Base-by-base conservation (phyloP, 495 filamentous ascomycete genomes). In the Penicilliopsis zonata region DNA sequence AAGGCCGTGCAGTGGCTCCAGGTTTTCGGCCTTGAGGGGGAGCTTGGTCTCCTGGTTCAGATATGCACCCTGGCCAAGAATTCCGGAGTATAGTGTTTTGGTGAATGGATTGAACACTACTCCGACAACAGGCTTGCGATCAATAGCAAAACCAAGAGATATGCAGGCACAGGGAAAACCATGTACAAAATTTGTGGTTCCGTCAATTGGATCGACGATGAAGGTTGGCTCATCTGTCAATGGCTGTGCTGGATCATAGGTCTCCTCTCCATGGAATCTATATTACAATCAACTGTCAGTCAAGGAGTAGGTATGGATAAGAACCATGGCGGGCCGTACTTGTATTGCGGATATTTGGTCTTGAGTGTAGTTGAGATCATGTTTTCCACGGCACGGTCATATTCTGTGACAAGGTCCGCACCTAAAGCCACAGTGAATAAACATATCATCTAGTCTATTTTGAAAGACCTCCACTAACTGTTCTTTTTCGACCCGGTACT, bases 171-270 rank as follows among this genome's bases (percentile, higher is more conserved):
- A 69, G 9, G 85, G 81, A 58, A 83, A 80, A 32, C 65, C 64
- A 57, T 94, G 86, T 4, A 93, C 72, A 45, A 94, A 93, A 61
- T 94, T 94, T 28, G 75, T 75, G 9, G 84, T 92, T 36, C 86
- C 86, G 59, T 94, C 86, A 45, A 92, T 86, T 24, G 86, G 86
- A 59, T 94, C 86, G 37, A 81, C 73, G 54, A 93, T 70, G 59
- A 94, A 93, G 28, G 86, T 94, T 1, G 86, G 86, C 1, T 60
- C 65, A 22, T 65, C 45, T 2, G 79, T 83, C 35, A 94, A 61
- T 16, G 47, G 61, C 37, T 59, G 59, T 34, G 76, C 72, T 17
- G 80, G 68, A 28, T 77, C 55, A 67, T 87, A 90, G 13, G 81
- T 92, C 52, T 94, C 86, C 48, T 90, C 83, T 47, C 83, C 83